These are phyloP conservation scores for Saururus chinensis DNA, from an alignment of 164 flowering plant species.

Conservation along the genomic window DNA sequence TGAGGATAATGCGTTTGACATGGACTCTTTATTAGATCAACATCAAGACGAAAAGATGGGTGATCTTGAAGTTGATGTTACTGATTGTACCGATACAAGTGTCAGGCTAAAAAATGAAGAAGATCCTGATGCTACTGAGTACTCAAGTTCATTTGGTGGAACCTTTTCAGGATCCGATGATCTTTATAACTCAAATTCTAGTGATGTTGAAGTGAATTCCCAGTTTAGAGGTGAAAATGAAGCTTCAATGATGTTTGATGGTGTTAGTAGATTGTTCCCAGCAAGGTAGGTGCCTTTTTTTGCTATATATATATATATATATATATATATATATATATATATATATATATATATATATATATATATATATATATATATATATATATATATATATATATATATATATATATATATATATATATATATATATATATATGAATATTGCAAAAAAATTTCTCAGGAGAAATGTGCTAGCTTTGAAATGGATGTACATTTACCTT, in stretches of 20 bases:
- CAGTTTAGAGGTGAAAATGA: slow-evolving; percentile 28
- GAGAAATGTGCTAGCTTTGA: too few relatives aligned
- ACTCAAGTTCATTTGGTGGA: slow-evolving; percentile 78
- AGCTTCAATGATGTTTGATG: slow-evolving; percentile 20
- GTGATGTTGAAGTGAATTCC: slow-evolving; percentile 82
- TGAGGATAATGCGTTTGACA: slow-evolving; percentile 1
- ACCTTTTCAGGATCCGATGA: slow-evolving; percentile 49
- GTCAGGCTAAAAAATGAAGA: slow-evolving; percentile 23
- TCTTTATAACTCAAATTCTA: slow-evolving; percentile 26
- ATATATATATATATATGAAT: too few relatives aligned
- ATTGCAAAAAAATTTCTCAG: too few relatives aligned
- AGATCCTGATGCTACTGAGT: slow-evolving; percentile 84
- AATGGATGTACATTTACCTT: too few relatives aligned
- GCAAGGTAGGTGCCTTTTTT: slow-evolving; percentile 30
- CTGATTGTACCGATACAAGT: slow-evolving; percentile 20
- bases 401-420: too few relatives aligned
- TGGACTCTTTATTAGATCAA: not conserved
- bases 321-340: too few relatives aligned
- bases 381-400: too few relatives aligned
- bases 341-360: too few relatives aligned
- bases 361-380: too few relatives aligned
- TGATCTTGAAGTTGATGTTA: slow-evolving; percentile 10
- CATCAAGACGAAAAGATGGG: not conserved
- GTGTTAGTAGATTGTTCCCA: slow-evolving; percentile 26
- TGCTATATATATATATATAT: not conserved